Percentiles rank a stretch among this genome's conserved stretches.
phyloP scores from a whole-genome alignment of 495 filamentous ascomycete genomes.

The Trichoderma erinaceum region DNA sequence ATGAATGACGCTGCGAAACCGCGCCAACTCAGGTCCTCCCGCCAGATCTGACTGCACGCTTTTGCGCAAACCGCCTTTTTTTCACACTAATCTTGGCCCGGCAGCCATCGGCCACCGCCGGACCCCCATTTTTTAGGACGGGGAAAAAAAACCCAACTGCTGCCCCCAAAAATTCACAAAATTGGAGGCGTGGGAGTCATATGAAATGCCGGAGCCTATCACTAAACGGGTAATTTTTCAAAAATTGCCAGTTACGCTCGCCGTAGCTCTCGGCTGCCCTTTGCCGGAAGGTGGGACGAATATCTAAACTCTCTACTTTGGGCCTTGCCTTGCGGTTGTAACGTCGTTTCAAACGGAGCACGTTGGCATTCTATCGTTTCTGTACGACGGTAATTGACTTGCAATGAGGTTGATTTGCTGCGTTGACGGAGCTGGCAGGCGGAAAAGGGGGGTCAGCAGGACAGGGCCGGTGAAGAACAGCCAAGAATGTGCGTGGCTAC shows the following conservation, averaged over 20 bases:
- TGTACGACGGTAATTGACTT: not conserved
- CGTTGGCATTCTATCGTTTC: not conserved
- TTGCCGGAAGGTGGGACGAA: not conserved
- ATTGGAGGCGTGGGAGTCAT: not conserved
- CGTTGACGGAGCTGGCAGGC: not conserved
- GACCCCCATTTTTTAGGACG: not conserved
- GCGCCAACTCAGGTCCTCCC: not conserved
- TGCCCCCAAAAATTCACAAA: too few relatives aligned
- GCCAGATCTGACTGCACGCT: not conserved
- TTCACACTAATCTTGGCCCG: not conserved
- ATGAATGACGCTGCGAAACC: not conserved
- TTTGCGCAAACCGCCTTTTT: not conserved
- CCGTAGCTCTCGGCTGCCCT: not conserved
- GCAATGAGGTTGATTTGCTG: not conserved
- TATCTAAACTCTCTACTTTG: not conserved
- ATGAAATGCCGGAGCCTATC: not conserved
- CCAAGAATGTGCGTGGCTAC: not conserved
- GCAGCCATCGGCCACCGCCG: slow-evolving; percentile 12
- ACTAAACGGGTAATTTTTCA: not conserved
- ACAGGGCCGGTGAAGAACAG: not conserved
- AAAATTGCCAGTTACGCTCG: slow-evolving; percentile 8
- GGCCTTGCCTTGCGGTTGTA: not conserved
- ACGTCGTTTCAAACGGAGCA: too few relatives aligned
- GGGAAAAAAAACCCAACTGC: not conserved
- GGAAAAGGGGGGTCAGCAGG: slow-evolving; percentile 2